Conservation (phyloP, 805 yeast genomes). For the Peterozyma xylosa region DNA sequence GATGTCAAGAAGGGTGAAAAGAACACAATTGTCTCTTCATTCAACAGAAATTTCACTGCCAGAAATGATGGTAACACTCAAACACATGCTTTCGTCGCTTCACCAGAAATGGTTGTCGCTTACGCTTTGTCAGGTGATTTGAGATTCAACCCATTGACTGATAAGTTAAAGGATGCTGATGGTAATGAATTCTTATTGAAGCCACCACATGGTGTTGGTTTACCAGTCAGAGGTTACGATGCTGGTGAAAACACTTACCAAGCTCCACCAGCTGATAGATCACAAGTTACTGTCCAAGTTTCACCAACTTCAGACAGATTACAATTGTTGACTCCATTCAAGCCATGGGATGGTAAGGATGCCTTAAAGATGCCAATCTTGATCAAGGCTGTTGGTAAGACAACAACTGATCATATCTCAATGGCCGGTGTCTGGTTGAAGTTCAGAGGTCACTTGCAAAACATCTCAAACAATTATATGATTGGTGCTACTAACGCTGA, state of each 20-base stretch:
- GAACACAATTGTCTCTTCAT: constrained; percentile 92
- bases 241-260: constrained; percentile 79
- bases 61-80: constrained; percentile 98
- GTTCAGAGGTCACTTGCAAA: constrained; percentile 99
- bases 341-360: constrained; percentile 96
- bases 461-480: constrained; percentile 98
- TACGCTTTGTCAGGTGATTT: constrained; percentile 93
- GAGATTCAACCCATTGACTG: constrained; percentile 86
- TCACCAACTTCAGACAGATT: constrained; percentile 93
- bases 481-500: constrained; percentile 98
- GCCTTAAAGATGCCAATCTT: constrained; percentile 83
- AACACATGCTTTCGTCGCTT: constrained; percentile 96
- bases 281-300: constrained; percentile 64
- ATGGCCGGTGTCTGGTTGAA: constrained; percentile 99
- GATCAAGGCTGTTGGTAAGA: constrained; percentile 94
- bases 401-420: constrained; percentile 98
- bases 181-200: constrained; percentile 73
- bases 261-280: constrained; percentile 90
- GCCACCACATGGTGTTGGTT: constrained; percentile 78
- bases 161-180: constrained; percentile 60
- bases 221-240: constrained; percentile 67
- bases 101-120: constrained; percentile 97
- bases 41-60: constrained; percentile 95
- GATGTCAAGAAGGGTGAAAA: constrained; percentile 57
- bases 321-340: constrained; percentile 89